Conservation (phyloP, 1,284 basidiomycete genomes). For the Ceratobasidium theobromae region DNA sequence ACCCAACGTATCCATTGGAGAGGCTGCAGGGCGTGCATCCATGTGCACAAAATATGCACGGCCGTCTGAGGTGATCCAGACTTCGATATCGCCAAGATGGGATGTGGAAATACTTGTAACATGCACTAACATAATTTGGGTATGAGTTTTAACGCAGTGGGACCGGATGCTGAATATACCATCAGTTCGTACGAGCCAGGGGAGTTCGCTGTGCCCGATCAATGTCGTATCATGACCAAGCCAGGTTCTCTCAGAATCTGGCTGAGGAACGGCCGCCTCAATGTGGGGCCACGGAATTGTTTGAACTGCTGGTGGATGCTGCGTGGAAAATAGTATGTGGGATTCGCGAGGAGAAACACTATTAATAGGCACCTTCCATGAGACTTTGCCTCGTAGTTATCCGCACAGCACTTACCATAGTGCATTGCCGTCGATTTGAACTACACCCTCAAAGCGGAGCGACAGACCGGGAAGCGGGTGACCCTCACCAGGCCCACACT, state of each 20-base stretch:
- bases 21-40: conserved; percentile 43
- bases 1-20: conserved; percentile 16
- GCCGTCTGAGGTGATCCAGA: conserved; percentile 81
- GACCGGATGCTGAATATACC: conserved; percentile 47
- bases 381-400: conserved; percentile 27
- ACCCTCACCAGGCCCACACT: conserved; percentile 76
- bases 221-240: conserved; percentile 68
- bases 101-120: conserved; percentile 61
- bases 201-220: conserved; percentile 65
- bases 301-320: conserved; percentile 68
- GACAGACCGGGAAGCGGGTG: conserved; percentile 62
- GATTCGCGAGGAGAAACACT: conserved; percentile 72
- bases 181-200: conserved; percentile 70
- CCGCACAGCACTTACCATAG: conserved; percentile 53
- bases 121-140: conserved; percentile 49
- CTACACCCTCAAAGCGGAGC: conserved; percentile 78
- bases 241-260: conserved; percentile 44
- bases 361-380: conserved; percentile 12
- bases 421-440: conserved; percentile 73
- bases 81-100: conserved; percentile 62
- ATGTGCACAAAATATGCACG: conserved; percentile 74
- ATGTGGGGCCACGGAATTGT: conserved; percentile 72
- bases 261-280: conserved; percentile 40
- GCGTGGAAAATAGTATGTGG: conserved; percentile 70
- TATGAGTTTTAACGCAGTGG: not conserved